These are phyloP conservation scores for Citrus glauca DNA, from an alignment of 345 rosid species.

Conservation along the genomic window DNA sequence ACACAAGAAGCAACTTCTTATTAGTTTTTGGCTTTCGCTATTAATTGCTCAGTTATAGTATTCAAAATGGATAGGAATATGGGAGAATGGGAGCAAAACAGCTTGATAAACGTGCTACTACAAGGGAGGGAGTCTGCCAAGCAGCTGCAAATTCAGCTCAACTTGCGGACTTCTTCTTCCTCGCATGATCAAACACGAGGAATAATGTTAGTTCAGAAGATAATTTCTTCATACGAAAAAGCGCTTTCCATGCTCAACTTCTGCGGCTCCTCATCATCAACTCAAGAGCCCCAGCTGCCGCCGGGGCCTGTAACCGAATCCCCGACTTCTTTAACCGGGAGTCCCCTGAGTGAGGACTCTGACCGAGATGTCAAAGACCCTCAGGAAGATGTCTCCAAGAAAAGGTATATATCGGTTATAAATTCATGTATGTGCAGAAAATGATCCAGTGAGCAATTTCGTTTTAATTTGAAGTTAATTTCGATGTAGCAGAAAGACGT, in stretches of 20 bases:
- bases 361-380: conserved; percentile 42
- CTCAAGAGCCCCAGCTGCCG: conserved; percentile 2
- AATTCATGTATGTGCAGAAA: too few relatives aligned
- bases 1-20: neutral
- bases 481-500: conserved; percentile 40
- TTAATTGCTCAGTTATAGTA: neutral
- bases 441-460: too few relatives aligned
- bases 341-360: conserved; percentile 71
- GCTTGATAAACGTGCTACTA: conserved; percentile 42
- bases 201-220: conserved; percentile 39
- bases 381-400: conserved; percentile 34
- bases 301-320: conserved; percentile 22
- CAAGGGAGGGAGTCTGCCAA: conserved; percentile 61
- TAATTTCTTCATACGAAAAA: conserved; percentile 55
- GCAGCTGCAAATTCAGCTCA: conserved; percentile 46
- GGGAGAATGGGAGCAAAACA: conserved; percentile 57
- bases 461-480: too few relatives aligned
- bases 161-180: conserved; percentile 31
- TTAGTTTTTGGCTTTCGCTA: neutral
- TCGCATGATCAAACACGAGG: conserved; percentile 36
- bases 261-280: conserved; percentile 2
- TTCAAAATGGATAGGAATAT: conserved; percentile 25
- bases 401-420: conserved; percentile 21
- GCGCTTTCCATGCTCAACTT: conserved; percentile 50
- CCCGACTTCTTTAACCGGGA: conserved; percentile 41